phyloP scores from a whole-genome alignment of 768 basidiomycete genomes.

The Tricholoma furcatifolium region DNA sequence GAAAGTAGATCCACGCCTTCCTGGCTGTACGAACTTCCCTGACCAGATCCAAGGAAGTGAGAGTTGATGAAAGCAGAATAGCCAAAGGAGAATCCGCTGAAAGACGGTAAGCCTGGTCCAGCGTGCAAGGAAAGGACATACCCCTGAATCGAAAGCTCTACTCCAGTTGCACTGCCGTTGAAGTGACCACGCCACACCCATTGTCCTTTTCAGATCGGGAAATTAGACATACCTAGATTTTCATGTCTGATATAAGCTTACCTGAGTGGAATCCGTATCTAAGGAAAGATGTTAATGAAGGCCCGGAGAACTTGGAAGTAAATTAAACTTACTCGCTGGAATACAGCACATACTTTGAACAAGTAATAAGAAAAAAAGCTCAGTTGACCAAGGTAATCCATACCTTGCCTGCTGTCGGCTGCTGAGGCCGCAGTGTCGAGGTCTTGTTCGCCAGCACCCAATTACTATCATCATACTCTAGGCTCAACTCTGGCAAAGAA shows the following conservation, averaged over 20 bases:
- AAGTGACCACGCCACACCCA: conserved; percentile 49
- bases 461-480: conserved; percentile 49
- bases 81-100: conserved; percentile 40
- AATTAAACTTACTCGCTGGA: conserved; percentile 26
- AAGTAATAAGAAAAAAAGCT: not conserved
- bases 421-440: conserved; percentile 53
- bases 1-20: conserved; percentile 31
- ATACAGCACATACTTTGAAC: conserved; percentile 27
- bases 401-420: conserved; percentile 58
- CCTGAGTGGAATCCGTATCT: conserved; percentile 32
- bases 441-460: conserved; percentile 63
- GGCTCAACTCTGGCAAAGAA: conserved; percentile 58
- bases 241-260: not conserved
- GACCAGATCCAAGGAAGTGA: conserved; percentile 39
- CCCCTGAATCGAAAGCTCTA: conserved; percentile 41
- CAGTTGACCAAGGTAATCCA: conserved; percentile 20
- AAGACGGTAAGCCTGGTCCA: not conserved
- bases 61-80: conserved; percentile 44
- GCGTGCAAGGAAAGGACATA: conserved; percentile 3
- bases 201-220: conserved; percentile 20
- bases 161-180: conserved; percentile 37
- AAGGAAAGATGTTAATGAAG: not conserved
- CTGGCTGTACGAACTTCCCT: conserved; percentile 34
- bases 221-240: not conserved
- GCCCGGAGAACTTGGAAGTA: not conserved